phyloP scores from a whole-genome alignment of 768 basidiomycete species.

The Suillus subalutaceus region DNA sequence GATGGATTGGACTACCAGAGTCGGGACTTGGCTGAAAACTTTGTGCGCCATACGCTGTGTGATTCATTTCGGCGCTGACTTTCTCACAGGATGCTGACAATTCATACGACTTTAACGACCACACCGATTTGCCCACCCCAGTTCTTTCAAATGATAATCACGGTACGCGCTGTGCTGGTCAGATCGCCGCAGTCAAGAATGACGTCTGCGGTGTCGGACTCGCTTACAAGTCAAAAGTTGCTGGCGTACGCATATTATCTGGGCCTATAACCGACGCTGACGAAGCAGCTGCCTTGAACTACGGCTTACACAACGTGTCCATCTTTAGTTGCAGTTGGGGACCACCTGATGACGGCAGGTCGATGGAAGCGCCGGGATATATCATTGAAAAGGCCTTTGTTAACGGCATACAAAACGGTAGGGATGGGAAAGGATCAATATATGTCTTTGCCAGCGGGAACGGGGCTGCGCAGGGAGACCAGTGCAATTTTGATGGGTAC shows the following conservation, averaged over 20 bases:
- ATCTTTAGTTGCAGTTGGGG: conserved; percentile 99
- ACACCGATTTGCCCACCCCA: conserved; percentile 84
- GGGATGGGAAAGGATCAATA: conserved; percentile 87
- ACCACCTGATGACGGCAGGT: conserved; percentile 90
- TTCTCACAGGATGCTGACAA: conserved; percentile 73
- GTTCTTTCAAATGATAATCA: conserved; percentile 91
- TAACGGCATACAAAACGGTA: conserved; percentile 90
- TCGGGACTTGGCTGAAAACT: conserved; percentile 87
- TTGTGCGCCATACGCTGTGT: conserved; percentile 50
- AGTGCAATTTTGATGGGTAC: conserved; percentile 99
- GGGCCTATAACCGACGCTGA: conserved; percentile 94
- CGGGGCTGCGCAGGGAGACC: conserved; percentile 87
- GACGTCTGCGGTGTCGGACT: conserved; percentile 93
- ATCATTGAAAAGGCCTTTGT: conserved; percentile 93
- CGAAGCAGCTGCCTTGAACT: conserved; percentile 94
- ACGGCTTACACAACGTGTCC: conserved; percentile 87
- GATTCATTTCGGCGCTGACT: background rate
- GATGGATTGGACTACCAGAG: conserved; percentile 93
- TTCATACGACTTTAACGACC: conserved; percentile 97
- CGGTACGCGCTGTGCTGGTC: conserved; percentile 97
- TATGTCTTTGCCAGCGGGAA: conserved; percentile 99
- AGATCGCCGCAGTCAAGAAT: conserved; percentile 92
- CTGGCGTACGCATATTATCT: conserved; percentile 93
- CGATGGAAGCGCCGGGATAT: conserved; percentile 93
- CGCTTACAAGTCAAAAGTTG: conserved; percentile 88